Base-by-base conservation (phyloP, 192 early-diverging fungal genomes). In the Rhizoclosmatium sp. region DNA sequence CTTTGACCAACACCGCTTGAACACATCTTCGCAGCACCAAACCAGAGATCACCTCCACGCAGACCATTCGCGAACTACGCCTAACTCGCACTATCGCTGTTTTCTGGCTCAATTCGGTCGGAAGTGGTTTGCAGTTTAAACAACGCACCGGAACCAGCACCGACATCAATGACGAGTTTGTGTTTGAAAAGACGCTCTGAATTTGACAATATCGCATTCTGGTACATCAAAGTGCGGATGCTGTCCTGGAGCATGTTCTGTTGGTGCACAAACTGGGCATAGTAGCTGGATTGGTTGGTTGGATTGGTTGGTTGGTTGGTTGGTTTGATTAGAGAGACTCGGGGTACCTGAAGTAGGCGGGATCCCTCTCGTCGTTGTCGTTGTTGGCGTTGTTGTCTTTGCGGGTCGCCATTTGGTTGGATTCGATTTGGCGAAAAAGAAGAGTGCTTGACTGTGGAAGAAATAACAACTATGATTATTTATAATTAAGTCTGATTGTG, bases 171-270 rank as follows among this genome's bases (percentile, higher is more conserved):
- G 41, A 97, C 94, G 2, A 92, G 76, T 78, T 95, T 93, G 65
- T 93, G 90, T 68, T 89, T 80, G 74, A 99, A 97, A 68, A 93
- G 86, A 45, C 85, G 76, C 2, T 90, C 83, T 2, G 88, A 87
- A 82, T 98, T 98, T 48, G 91, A 82, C 4, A 95, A 76, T 66
- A 99, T 99, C 3, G 98, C 96, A 23, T 92, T 92, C 75, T 95
- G 93, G 83, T 98, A 99, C 39, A 94, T 89, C 5, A 94, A 94
- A n/a, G 98, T 99, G 45, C 98, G 88, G 21, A 99, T 93, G 40
- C 88, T 90, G 82, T 99, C 98, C 86, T 96, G 93, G 14, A 99
- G 91, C 97, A 99, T 98, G 83, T 98, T 98, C 91, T 97, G 95
- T 93, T 97, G 87, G 68, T 80, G 78, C 44, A 93, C 92, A 85